Conservation (phyloP, 495 filamentous ascomycete genomes). For the Penicillium verhagenii region DNA sequence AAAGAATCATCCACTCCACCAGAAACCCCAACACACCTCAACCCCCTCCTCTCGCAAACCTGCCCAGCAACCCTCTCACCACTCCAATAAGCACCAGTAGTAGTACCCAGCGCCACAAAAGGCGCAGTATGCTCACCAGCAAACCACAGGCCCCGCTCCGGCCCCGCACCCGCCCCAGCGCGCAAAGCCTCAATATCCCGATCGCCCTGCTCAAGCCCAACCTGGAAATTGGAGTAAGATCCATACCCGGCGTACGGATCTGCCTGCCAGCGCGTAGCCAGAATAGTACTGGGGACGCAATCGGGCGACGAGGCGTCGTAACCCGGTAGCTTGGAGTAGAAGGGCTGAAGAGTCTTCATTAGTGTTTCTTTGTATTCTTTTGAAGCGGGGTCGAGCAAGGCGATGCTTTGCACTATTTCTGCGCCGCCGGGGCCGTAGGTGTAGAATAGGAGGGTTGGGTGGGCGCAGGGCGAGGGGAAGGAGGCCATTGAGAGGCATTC, state of each 20-base stretch:
- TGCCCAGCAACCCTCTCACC: constrained; percentile 75
- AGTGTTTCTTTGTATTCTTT: constrained; percentile 33
- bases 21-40: constrained; percentile 27
- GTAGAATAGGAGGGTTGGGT: constrained; percentile 93
- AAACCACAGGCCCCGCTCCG: constrained; percentile 76
- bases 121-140: constrained; percentile 94
- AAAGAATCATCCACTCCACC: constrained; percentile 37
- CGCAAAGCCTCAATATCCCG: constrained; percentile 72
- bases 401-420: constrained; percentile 49
- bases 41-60: constrained; percentile 47
- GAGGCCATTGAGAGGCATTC: constrained; percentile 76
- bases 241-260: constrained; percentile 86
- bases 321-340: constrained; percentile 71
- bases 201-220: constrained; percentile 66
- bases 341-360: constrained; percentile 50
- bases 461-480: constrained; percentile 56
- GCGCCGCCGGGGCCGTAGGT: constrained; percentile 64
- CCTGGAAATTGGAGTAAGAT: constrained; percentile 88
- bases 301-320: constrained; percentile 51
- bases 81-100: constrained; percentile 89
- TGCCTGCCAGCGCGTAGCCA: constrained; percentile 76
- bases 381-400: constrained; percentile 23
- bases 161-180: constrained; percentile 52
- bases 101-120: constrained; percentile 83
- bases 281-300: constrained; percentile 61